Base-by-base conservation (phyloP, 306 rosid species). In the Dicorynia guianensis region DNA sequence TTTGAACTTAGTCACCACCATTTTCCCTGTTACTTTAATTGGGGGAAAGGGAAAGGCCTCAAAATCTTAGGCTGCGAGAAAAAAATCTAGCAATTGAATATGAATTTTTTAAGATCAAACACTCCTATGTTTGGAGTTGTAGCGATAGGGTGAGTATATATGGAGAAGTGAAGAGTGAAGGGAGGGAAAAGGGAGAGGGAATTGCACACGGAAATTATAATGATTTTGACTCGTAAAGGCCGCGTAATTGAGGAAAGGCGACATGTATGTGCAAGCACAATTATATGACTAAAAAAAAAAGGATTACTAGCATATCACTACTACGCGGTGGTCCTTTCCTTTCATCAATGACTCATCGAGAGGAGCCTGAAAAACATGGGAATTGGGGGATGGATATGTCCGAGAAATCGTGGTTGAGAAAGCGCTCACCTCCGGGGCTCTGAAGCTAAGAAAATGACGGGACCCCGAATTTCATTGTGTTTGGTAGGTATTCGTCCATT, bases 1-100 rank as follows among this genome's bases (percentile, higher is more conserved):
- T 10, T 17, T 15, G 13, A 70, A 81, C 54, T 69, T 81, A 9
- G 67, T 25, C 11, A 1, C 74, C 53, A 59, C 81, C 94, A 87
- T 76, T 70, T 67, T 58, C 1, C 6, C 44, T 25, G 1, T 4
- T 25, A 2, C 2, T 25, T 25, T 25, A 2, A 25, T 25, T 2
- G 2, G 30, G 30, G 30, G 30, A 25, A 2, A 25, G 30, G 30
- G 30, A 25, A 25, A n/a, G n/a, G n/a, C n/a, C n/a, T n/a, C n/a
- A n/a, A n/a, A n/a, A n/a, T n/a, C n/a, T n/a, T n/a, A n/a, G n/a
- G n/a, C n/a, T n/a, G n/a, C n/a, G n/a, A n/a, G n/a, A n/a, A n/a
- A n/a, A n/a, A n/a, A 25, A 25, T 25, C 30, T 25, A 1, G 30
- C 30, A 25, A 25, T 5, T 38, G 42, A 7, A 38, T 1, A 25